Evolutionary conservation across 2,329 filamentous ascomycete species (phyloP).

Genomic region (Scedosporium dehoogii): DNA sequence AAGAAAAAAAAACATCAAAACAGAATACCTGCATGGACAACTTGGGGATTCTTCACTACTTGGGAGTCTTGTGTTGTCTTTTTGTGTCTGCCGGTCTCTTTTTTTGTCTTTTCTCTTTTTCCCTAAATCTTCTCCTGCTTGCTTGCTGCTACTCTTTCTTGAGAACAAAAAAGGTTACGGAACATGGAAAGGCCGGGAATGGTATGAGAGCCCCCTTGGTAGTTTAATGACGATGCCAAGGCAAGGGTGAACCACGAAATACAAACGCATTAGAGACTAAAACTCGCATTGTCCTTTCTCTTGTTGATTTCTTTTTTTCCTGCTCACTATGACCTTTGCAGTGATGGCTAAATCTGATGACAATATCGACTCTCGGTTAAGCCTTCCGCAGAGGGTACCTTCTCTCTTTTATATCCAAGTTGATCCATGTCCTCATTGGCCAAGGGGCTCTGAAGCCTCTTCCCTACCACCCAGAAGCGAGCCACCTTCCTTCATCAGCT

Average conservation of each 20-base stretch:
- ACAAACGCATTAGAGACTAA: slow-evolving; percentile 5
- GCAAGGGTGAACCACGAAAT: slow-evolving; percentile 5
- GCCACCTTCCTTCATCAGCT: slow-evolving; percentile 40
- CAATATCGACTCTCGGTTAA: no score
- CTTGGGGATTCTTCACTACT: background rate
- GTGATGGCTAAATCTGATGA: background rate
- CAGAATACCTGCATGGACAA: background rate
- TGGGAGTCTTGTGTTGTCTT: background rate
- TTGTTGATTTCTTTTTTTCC: background rate
- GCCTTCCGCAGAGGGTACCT: no score
- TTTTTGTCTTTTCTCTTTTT: background rate
- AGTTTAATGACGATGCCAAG: slow-evolving; percentile 3
- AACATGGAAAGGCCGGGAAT: background rate
- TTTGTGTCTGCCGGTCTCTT: slow-evolving; percentile 3
- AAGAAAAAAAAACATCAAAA: slow-evolving; percentile 1
- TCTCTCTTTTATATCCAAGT: background rate
- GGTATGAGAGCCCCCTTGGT: background rate
- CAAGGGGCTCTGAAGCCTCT: background rate
- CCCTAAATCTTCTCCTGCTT: background rate
- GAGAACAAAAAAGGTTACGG: slow-evolving; percentile 1
- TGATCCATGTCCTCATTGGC: background rate
- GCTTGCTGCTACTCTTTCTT: background rate
- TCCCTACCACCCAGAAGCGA: slow-evolving; percentile 18
- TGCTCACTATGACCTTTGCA: background rate
- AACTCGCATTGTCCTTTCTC: background rate